Base-by-base conservation (phyloP, 192 early-diverging fungal species). In the Coemansia sp. region DNA sequence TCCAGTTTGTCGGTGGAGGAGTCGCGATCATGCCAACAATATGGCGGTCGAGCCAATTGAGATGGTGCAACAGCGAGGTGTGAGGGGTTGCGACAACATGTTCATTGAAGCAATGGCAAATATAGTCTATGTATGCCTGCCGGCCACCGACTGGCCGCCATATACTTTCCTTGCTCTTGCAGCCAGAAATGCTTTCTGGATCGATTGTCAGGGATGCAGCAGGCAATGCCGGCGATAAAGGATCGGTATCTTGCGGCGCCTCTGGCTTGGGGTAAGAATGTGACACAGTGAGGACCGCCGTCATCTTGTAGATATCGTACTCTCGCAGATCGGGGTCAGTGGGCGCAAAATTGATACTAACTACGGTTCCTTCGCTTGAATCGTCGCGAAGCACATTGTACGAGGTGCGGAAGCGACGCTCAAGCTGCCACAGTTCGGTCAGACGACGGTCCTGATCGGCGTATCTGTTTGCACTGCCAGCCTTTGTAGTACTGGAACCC, bases 1-100 rank as follows among this genome's bases (percentile, higher is more conserved):
- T 35, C 38, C 52, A 64, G 39, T 53, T 20, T 51, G 67, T 60
- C 39, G 68, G 62, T n/a, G 44, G 69, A 4, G 73, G 71, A 21
- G 26, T 24, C 16, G 67, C 36, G 15, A 75, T 9, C 57, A 81
- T 67, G 20, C 62, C 15, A n/a, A 69, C 66, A 5, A 86, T 62
- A 66, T 77, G 62, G 12, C 79, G 85, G 18, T 86, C 85, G 3
- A 86, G 75, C 85, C 85, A 86, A 58, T 86, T 86, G 45, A 86
- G 68, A 35, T 75, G 76, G 34, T 82, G 78, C 43, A 86, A 58
- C 18, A 83, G 39, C 63, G 84, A 60, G 8, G 64, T 59, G 10
- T 62, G 21, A 11, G 76, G 61, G 45, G 49, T 26, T 43, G 71
- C 67, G 21, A 57, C 53, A 21, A 85, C 68, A 68, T 74, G 64